phyloP scores from a whole-genome alignment of 257 asterid genomes.

The Scutellaria minor region DNA sequence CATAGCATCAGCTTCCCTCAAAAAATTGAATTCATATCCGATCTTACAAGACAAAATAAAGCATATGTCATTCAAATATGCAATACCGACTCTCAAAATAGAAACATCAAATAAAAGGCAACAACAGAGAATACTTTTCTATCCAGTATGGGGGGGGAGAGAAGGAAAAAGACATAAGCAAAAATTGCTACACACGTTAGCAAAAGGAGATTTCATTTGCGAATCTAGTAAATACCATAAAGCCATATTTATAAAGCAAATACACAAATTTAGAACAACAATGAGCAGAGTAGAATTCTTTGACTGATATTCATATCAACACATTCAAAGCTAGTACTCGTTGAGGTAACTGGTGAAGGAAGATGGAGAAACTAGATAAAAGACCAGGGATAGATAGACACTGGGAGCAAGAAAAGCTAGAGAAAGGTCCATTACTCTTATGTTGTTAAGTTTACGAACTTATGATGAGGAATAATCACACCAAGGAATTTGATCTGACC shows the following conservation, averaged over 20 bases:
- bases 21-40: constrained; percentile 88
- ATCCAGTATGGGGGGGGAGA: background rate
- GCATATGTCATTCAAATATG: constrained; percentile 28
- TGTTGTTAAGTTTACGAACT: background rate
- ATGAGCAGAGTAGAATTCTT: constrained; percentile 8
- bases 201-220: constrained; percentile 8
- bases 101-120: background rate
- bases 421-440: constrained; percentile 15
- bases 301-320: constrained; percentile 7
- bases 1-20: constrained; percentile 97
- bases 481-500: background rate
- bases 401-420: background rate
- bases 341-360: background rate
- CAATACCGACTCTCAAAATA: background rate
- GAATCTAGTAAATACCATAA: constrained; percentile 6
- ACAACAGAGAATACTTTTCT: constrained; percentile 5
- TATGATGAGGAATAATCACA: background rate
- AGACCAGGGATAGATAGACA: constrained; percentile 10
- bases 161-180: background rate
- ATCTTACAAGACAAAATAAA: constrained; percentile 57
- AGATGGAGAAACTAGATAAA: constrained; percentile 18
- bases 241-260: constrained; percentile 2
- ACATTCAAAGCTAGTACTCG: constrained; percentile 1
- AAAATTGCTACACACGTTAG: constrained; percentile 11
- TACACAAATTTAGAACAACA: constrained; percentile 1